Base-by-base conservation (phyloP, 1,139 yeast genomes). In the Debaryomycetaceae sp. region DNA sequence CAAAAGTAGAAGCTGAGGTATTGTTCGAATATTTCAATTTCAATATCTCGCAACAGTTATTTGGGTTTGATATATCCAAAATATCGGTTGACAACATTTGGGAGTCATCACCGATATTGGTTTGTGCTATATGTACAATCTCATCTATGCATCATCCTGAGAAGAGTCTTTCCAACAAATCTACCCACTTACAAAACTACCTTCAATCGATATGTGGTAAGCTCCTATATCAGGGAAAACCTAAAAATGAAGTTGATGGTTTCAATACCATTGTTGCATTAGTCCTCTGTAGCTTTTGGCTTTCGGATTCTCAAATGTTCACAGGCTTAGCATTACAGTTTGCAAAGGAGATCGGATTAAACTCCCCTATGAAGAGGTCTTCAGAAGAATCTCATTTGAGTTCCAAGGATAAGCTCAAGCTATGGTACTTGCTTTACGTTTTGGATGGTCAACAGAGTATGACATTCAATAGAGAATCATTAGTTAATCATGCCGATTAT, bases 371-470 rank as follows among this genome's bases (percentile, higher is more conserved):
- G 2, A 9, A 36, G 5, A 41, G 47, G 24, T 22, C 17, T 8
- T 41, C 48, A 3, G 43, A 45, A 6, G 43, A 43, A 3, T 48
- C 52, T 6, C 48, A 53, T 1, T 53, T 72, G 1, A 55, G 64
- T 6, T 66, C 68, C 22, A 69, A 69, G 48, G 81, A 80, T 43
- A 65, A 78, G 44, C 60, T 83, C 40, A 81, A 81, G 52, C 62
- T 84, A 36, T 84, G 89, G 89, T 83, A 83, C 56, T 65, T 84
- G 45, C 62, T 84, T n/a, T 84, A 80, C 58, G 78, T 82, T 11
- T 64, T 83, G 36, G 90, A 84, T 61, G 87, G 88, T 0, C 87
- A 83, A 53, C 88, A 83, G 54, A 78, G 86, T 52, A 62, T 84
- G 54, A 76, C 84, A 0, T 80, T 76, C 52, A 79, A 80, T 52